Base-by-base conservation (phyloP, 2,329 filamentous ascomycete species). In the Colletotrichum tropicale region DNA sequence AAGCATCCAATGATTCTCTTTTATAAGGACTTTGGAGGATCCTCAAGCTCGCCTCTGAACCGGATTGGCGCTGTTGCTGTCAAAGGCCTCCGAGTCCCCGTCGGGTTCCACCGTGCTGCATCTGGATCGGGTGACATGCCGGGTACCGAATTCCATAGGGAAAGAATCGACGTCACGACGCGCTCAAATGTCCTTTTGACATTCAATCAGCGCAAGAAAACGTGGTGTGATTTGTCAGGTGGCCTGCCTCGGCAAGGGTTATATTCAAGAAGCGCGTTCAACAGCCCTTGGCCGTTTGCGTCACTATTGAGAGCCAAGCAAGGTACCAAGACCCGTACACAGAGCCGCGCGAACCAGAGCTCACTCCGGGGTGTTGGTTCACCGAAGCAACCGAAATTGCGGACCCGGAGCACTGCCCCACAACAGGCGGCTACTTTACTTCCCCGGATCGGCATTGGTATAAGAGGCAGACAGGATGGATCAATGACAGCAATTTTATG, bases 361-460 rank as follows among this genome's bases (percentile, higher is more conserved):
- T 38, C 8, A 26, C 10, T 43, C 55, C 70, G 64, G 65, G 38
- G 21, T 62, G 21, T 68, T 58, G 65, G 70, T 32, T 28, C 15
- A 64, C 70, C 70, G 70, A 73, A 62, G 65, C 65, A 30, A 73
- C 70, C 70, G 65, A 69, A 64, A 55, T 55, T 69, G 65, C 65
- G 70, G 65, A 69, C 55, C 67, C 56, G 70, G 70, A 62, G 32
- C 28, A 55, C 28, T 15, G 38, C 55, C 56, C 70, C 65, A 73
- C 56, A 48, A 28, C 26, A 8, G 52, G 10, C 34, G n/a, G 70
- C 21, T 28, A 13, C 56, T 32, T 55, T 21, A 15, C 65, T 73
- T 73, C 70, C 70, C 70, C 70, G 56, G 70, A 73, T 73, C 64
- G 56, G n/a, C 70, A 18, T 32, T 52, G 24, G 15, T 69, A 73